Evolutionary conservation across 768 basidiomycete species (phyloP).

Genomic region (Mycena epipterygia): DNA sequence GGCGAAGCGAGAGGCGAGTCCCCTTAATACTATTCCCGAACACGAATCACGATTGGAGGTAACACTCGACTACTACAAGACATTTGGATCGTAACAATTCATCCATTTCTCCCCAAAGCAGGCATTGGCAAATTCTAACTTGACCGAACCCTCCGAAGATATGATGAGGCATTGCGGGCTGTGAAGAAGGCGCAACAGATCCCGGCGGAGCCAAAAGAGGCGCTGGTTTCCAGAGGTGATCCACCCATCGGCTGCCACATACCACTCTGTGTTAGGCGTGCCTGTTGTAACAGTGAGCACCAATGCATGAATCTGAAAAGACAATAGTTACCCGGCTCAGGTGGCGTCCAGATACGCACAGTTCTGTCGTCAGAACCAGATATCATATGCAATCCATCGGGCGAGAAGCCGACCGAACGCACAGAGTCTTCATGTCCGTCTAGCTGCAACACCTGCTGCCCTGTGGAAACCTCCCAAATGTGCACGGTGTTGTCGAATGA

Average conservation of each 20-base stretch:
- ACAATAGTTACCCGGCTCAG: not conserved
- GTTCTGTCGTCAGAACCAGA: not conserved
- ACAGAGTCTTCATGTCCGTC: no score
- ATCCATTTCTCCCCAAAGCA: not conserved
- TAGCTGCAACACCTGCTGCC: no score
- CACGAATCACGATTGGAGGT: no score
- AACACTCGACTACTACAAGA: no score
- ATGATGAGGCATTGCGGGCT: not conserved
- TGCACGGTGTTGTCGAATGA: not conserved
- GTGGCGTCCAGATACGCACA: not conserved
- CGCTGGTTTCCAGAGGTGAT: not conserved
- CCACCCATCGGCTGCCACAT: not conserved
- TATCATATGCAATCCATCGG: no score
- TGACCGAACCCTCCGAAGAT: slow-evolving; percentile 1
- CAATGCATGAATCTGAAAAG: not conserved
- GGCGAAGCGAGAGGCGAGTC: no score
- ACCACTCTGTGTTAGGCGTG: not conserved
- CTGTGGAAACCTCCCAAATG: not conserved
- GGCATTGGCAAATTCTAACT: not conserved
- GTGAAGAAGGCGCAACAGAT: not conserved
- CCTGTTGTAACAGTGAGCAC: not conserved
- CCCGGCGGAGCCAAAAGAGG: not conserved
- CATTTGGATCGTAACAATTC: slow-evolving; percentile 5
- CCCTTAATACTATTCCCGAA: no score
- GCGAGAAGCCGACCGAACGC: no score